Evolutionary conservation across 2,329 filamentous ascomycete genomes (phyloP), one percentile per base, ranked within the genome.

Genomic region (Dactylellina sp.): DNA sequence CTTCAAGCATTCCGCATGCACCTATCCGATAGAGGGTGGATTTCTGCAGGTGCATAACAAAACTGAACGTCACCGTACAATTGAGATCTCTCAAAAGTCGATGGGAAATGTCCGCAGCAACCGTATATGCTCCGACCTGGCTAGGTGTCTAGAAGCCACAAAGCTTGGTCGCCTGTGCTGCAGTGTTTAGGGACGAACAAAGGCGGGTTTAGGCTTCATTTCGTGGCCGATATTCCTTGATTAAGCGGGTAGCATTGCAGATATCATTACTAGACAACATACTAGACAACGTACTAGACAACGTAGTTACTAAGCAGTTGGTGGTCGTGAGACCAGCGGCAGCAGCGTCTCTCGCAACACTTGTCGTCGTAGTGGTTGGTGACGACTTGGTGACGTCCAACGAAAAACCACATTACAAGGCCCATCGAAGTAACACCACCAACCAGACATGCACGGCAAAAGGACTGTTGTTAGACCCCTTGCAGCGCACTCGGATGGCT

Each of bases 11-110:
- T 9, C 32, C 63, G 63, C 53, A 52, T 68, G 53, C 46, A 68
- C 63, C 22, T 68, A 32, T 60, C 63, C 63, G 63, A 68, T 68
- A 53, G 44, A 68, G 63, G 16, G 42, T 57, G 55, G 55, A 46
- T 16, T 39, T 44, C 49, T 50, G 50, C 56, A 32, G 39, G 56
- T 22, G 28, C 40, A 50, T 40, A 28, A 25, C 39, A 37, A 49
- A 52, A 60, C 20, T 14, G 56, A n/a, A 49, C 24, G 25, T 14
- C 28, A 60, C 35, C 46, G 42, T 40, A 47, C n/a, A 35, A 60
- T 60, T 18, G 7, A 39, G 28, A 28, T 32, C 16, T 18, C 3
- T 24, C 18, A 9, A n/a, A 28, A 22, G 4, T 55, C 35, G 1
- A 24, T 7, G 35, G 49, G 32, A 55, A 32, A n/a, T n/a, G 6